phyloP scores from a whole-genome alignment of 352 stramenopile genomes.

The Phytophthora boehmeriae region DNA sequence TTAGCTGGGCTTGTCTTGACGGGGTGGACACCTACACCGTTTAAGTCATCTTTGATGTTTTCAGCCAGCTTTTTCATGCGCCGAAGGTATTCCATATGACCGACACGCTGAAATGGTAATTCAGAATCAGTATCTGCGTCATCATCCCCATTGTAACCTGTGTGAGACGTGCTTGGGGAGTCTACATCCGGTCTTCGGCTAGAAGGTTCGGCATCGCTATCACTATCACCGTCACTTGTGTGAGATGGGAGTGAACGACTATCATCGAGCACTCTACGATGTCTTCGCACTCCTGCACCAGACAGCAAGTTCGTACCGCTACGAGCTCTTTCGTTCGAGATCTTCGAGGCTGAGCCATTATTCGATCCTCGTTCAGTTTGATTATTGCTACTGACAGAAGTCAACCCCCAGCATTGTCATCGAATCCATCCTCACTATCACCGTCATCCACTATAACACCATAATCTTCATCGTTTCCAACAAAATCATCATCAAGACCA shows the following conservation, averaged over 20 bases:
- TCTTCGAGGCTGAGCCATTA: neutral
- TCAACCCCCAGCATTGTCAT: slow-evolving; percentile 17
- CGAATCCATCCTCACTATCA: slow-evolving; percentile 37
- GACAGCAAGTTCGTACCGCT: slow-evolving; percentile 1
- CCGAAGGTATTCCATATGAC: slow-evolving; percentile 75
- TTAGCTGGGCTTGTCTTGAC: slow-evolving; percentile 4
- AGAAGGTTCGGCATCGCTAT: slow-evolving; percentile 4
- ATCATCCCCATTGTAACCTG: slow-evolving; percentile 32
- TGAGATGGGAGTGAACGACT: slow-evolving; percentile 18
- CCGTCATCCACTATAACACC: slow-evolving; percentile 52
- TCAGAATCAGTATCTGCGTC: slow-evolving; percentile 40
- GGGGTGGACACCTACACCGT: slow-evolving; percentile 12
- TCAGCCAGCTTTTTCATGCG: slow-evolving; percentile 71
- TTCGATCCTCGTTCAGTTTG: slow-evolving; percentile 4
- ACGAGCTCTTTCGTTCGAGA: neutral
- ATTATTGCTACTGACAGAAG: slow-evolving; percentile 14
- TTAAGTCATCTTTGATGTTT: slow-evolving; percentile 66
- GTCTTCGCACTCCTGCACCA: slow-evolving; percentile 8
- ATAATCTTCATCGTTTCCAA: slow-evolving; percentile 50
- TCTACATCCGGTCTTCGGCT: slow-evolving; percentile 5
- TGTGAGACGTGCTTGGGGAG: slow-evolving; percentile 7
- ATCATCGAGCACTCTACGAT: slow-evolving; percentile 39
- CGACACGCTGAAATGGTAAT: slow-evolving; percentile 55
- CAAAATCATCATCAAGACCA: slow-evolving; percentile 28
- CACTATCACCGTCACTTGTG: slow-evolving; percentile 9